These are phyloP conservation scores for Leccinellum luteum DNA, from an alignment of 768 basidiomycete genomes.

Conservation along the genomic window DNA sequence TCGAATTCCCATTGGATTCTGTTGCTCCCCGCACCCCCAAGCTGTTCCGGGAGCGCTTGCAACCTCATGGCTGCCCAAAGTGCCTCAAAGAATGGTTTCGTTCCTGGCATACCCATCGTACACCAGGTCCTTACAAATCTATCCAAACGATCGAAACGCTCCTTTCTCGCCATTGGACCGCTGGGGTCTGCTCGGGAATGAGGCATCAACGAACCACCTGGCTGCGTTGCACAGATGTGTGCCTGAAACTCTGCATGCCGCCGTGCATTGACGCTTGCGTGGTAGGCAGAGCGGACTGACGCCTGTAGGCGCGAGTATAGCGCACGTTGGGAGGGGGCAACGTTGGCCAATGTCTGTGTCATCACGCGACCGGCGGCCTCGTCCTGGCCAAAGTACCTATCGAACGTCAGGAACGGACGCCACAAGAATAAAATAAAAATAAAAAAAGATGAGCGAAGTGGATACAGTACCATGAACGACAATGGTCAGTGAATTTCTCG, in stretches of 20 bases:
- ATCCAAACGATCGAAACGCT: slow-evolving; percentile 73
- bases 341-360: slow-evolving; percentile 76
- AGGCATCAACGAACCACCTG: slow-evolving; percentile 77
- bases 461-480: slow-evolving; percentile 66
- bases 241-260: slow-evolving; percentile 84
- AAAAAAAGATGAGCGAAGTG: neutral
- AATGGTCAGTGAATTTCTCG: slow-evolving; percentile 74
- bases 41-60: slow-evolving; percentile 73
- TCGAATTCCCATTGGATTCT: slow-evolving; percentile 89
- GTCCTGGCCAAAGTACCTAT: slow-evolving; percentile 83
- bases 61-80: slow-evolving; percentile 79
- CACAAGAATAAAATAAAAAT: neutral
- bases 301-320: slow-evolving; percentile 86
- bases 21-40: slow-evolving; percentile 75
- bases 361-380: slow-evolving; percentile 74
- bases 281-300: slow-evolving; percentile 81
- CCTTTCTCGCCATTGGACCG: slow-evolving; percentile 64
- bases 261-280: slow-evolving; percentile 73
- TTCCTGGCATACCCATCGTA: slow-evolving; percentile 82
- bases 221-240: slow-evolving; percentile 71
- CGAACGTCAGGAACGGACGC: slow-evolving; percentile 10
- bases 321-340: slow-evolving; percentile 81
- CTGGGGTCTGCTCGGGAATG: slow-evolving; percentile 66
- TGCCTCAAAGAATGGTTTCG: slow-evolving; percentile 69
- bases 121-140: slow-evolving; percentile 82